Evolutionary conservation across 768 basidiomycete species (phyloP).

Genomic region (Hygrocybe punicea): DNA sequence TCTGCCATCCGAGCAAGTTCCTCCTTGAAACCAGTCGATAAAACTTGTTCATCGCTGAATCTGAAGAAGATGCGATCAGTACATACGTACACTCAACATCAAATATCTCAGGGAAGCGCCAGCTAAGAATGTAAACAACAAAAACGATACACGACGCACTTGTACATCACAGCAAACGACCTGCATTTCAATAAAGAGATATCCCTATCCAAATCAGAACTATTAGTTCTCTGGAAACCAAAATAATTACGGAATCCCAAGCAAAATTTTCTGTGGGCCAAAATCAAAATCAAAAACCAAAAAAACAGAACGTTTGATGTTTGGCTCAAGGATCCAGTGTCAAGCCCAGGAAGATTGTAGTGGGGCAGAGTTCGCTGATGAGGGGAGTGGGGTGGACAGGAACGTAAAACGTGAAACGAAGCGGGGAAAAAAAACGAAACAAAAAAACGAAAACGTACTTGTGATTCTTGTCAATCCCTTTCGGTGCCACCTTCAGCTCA

Average conservation of each 20-base stretch:
- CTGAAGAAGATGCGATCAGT: conserved; percentile 31
- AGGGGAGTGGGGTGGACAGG: no score
- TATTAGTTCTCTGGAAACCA: neutral
- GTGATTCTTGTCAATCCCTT: conserved; percentile 83
- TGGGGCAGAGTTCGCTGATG: no score
- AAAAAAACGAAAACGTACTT: conserved; percentile 40
- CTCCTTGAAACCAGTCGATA: conserved; percentile 62
- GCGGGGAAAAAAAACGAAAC: conserved; percentile 3
- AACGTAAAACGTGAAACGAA: no score
- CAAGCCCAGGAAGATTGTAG: no score
- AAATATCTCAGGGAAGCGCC: neutral
- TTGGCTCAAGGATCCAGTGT: no score
- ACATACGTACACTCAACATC: conserved; percentile 28
- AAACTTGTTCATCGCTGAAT: conserved; percentile 73
- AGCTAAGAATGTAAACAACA: no score
- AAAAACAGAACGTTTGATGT: no score
- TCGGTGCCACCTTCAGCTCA: conserved; percentile 87
- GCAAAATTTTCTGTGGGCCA: no score
- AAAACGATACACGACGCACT: conserved; percentile 32
- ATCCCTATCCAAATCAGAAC: conserved; percentile 48
- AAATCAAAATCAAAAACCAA: no score
- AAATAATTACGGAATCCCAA: neutral
- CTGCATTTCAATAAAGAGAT: conserved; percentile 90
- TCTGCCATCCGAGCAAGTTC: conserved; percentile 51
- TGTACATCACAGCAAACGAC: conserved; percentile 64